A percentile compares a stretch with the other conserved stretches of the same genome.
Evolutionary conservation across 768 basidiomycete genomes (phyloP).

Genomic region (Mycena alexandri): DNA sequence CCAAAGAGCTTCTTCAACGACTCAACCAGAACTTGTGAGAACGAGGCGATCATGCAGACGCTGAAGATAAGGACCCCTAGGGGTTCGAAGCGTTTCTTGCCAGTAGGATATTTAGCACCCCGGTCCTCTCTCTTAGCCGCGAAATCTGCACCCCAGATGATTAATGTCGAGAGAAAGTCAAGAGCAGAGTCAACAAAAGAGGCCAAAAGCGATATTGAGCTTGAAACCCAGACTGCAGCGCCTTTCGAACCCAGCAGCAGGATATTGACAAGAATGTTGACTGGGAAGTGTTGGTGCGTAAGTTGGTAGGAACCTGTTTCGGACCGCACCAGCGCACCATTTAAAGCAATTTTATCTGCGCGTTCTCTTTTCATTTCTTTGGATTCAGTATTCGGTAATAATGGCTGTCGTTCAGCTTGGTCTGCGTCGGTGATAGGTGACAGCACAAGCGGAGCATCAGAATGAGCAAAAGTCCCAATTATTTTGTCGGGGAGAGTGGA

Average conservation of each 20-base stretch:
- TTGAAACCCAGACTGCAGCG: conserved; percentile 31
- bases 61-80: conserved; percentile 38
- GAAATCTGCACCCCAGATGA: conserved; percentile 37
- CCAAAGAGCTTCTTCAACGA: conserved; percentile 33
- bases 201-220: conserved; percentile 37
- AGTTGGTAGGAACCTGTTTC: background rate
- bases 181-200: conserved; percentile 39
- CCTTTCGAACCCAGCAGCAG: conserved; percentile 33
- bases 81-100: conserved; percentile 39
- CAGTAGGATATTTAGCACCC: conserved; percentile 34
- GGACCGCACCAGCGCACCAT: conserved; percentile 19
- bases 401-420: conserved; percentile 32
- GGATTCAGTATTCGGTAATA: conserved; percentile 21
- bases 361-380: conserved; percentile 33
- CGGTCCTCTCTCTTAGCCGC: conserved; percentile 34
- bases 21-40: conserved; percentile 36
- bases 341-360: conserved; percentile 35
- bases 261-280: conserved; percentile 37
- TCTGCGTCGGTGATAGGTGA: conserved; percentile 22
- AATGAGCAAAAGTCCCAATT: conserved; percentile 23
- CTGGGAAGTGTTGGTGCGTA: background rate
- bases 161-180: conserved; percentile 37
- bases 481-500: conserved; percentile 31
- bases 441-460: conserved; percentile 14
- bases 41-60: conserved; percentile 40